Base-by-base conservation (phyloP, 2,329 filamentous ascomycete species). In the Verticillium longisporum region DNA sequence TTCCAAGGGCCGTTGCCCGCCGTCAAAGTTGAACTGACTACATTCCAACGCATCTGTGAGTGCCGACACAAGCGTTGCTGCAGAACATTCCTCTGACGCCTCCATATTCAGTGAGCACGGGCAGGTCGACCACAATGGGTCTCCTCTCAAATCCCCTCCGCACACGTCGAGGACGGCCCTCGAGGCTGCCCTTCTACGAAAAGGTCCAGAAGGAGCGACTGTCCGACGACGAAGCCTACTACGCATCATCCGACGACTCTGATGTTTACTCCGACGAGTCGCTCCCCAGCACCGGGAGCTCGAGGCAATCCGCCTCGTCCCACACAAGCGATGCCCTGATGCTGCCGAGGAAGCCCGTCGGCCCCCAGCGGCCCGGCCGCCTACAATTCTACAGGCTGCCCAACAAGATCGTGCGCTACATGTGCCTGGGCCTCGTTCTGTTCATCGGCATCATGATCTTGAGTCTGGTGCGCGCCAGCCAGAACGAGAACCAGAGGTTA, bases 401-500 rank as follows among this genome's bases (percentile, higher is more conserved):
- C 6, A 86, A 88, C 69, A 89, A 83, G 64, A 84, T 95, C 62
- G 86, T 91, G 61, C 83, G 92, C 67, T 96, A 89, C 72, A 84
- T 97, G 60, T 92, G 91, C 65, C 78, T 93, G 57, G 84, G 82
- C 3, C 78, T 96, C 59, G 83, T 90, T 56, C 80, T 83, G 2
- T 83, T 85, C 1, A 82, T 97, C 14, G 66, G 95, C 4, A 70
- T 96, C 54, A 91, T 97, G 75, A 88, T 97, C 61, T 75, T 91
- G 61, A 87, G 83, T 61, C 80, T 97, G 38, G 83, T 91, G 58
- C 84, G 89, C 33, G 88, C 90, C 64, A 92, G 90, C 68, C 83
- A 90, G 68, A 76, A 84, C 18, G 90, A 90, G 66, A 88, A 91
- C 69, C 82, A 79, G 68, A 82, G 79, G 63, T 77, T 89, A 26